These are phyloP conservation scores for Trichoderma arundinaceum DNA, from an alignment of 2,329 filamentous ascomycete species.

Conservation along the genomic window DNA sequence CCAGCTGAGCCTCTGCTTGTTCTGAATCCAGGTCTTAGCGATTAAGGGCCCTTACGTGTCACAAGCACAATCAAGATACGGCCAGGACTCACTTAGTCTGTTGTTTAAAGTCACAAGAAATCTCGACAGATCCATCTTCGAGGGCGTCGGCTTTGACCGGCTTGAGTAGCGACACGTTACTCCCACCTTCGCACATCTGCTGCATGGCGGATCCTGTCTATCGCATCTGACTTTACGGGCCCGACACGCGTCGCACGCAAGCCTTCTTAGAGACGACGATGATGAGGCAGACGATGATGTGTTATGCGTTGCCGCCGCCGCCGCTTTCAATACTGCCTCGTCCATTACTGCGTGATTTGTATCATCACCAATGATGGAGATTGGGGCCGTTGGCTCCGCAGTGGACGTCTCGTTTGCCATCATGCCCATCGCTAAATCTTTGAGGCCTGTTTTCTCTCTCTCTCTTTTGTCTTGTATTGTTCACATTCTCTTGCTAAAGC, in stretches of 20 bases:
- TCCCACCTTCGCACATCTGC: slow-evolving; percentile 23
- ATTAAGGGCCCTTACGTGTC: background rate
- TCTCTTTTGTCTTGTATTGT: too few species aligned
- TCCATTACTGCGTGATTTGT: background rate
- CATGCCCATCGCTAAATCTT: background rate
- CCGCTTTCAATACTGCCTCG: background rate
- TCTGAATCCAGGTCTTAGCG: slow-evolving; percentile 1
- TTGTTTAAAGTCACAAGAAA: slow-evolving; percentile 11
- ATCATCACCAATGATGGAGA: background rate
- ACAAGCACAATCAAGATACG: background rate
- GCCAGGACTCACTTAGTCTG: background rate
- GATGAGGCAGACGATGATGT: background rate
- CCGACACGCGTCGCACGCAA: slow-evolving; percentile 24
- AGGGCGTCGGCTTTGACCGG: slow-evolving; percentile 20
- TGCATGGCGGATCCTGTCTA: slow-evolving; percentile 15
- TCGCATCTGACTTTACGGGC: slow-evolving; percentile 28
- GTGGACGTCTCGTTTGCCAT: background rate
- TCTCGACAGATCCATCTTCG: slow-evolving; percentile 23
- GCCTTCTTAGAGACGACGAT: slow-evolving; percentile 11
- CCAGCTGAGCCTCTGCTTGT: slow-evolving; percentile 28
- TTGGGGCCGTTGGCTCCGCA: background rate
- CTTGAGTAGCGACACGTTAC: slow-evolving; percentile 22
- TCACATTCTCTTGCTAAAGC: too few species aligned
- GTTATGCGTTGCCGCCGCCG: background rate
- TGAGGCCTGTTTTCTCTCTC: background rate